These are phyloP conservation scores for Fusarium mundagurra DNA, from an alignment of 2,329 filamentous ascomycete genomes.

Conservation along the genomic window DNA sequence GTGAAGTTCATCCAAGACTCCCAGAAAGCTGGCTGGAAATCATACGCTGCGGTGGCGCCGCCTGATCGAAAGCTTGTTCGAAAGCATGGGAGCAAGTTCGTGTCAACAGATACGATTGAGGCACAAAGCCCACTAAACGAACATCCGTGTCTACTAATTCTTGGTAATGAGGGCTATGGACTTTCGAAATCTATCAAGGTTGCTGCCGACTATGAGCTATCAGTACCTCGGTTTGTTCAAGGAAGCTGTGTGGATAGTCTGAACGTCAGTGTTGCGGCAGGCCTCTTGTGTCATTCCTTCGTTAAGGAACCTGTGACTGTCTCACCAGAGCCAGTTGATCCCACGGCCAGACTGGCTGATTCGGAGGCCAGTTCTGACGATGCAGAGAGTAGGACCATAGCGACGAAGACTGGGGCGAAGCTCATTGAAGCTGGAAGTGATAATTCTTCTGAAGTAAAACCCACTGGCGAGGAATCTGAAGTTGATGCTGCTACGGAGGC, in stretches of 20 bases:
- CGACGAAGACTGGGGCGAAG: not conserved
- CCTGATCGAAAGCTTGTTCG: constrained; percentile 48
- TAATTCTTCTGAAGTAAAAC: not conserved
- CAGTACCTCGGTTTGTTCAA: constrained; percentile 68
- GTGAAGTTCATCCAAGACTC: constrained; percentile 76
- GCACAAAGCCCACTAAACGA: constrained; percentile 61
- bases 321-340: constrained; percentile 7
- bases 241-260: constrained; percentile 80
- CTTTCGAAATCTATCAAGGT: constrained; percentile 71
- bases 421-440: not conserved
- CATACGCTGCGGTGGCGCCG: constrained; percentile 78
- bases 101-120: constrained; percentile 62
- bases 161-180: constrained; percentile 85
- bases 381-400: not conserved
- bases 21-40: constrained; percentile 77
- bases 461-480: not conserved
- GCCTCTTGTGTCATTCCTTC: constrained; percentile 77
- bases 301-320: constrained; percentile 52
- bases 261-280: constrained; percentile 91
- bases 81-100: constrained; percentile 53
- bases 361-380: not conserved
- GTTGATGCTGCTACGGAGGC: not conserved
- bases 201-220: constrained; percentile 71
- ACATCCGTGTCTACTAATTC: constrained; percentile 79
- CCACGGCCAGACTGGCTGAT: not conserved